phyloP scores from a whole-genome alignment of 257 asterid species.

The Scutellaria minor region DNA sequence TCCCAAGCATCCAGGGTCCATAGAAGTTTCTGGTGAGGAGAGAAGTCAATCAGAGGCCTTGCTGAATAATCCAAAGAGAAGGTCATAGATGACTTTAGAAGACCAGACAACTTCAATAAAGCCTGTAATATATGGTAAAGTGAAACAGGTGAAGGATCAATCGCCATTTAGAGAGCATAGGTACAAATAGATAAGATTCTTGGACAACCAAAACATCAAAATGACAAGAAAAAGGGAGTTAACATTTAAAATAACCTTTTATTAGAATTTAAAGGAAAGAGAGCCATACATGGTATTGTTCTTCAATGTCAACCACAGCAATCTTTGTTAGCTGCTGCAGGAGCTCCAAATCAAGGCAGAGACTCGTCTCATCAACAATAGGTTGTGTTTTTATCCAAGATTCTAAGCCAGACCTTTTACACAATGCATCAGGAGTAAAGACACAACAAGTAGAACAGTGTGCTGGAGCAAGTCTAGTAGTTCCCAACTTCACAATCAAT shows the following conservation, averaged over 20 bases:
- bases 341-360: conserved; percentile 68
- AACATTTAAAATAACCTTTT: conserved; percentile 11
- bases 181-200: background rate
- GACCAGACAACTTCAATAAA: conserved; percentile 50
- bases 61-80: conserved; percentile 68
- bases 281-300: conserved; percentile 53
- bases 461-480: conserved; percentile 36
- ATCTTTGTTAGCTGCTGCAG: conserved; percentile 60
- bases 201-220: conserved; percentile 21
- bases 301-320: conserved; percentile 51
- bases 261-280: background rate
- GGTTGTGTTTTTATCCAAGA: conserved; percentile 70
- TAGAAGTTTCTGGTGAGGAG: conserved; percentile 74
- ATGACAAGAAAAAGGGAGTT: conserved; percentile 10
- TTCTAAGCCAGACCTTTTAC: conserved; percentile 52
- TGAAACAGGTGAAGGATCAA: conserved; percentile 17
- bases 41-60: conserved; percentile 76
- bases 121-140: conserved; percentile 51
- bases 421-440: conserved; percentile 58
- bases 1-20: conserved; percentile 86
- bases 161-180: background rate
- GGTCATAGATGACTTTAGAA: conserved; percentile 52
- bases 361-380: conserved; percentile 70
- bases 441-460: conserved; percentile 59
- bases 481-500: conserved; percentile 43